These are phyloP conservation scores for Agrocybe praecox DNA, from an alignment of 768 basidiomycete genomes.

Conservation along the genomic window DNA sequence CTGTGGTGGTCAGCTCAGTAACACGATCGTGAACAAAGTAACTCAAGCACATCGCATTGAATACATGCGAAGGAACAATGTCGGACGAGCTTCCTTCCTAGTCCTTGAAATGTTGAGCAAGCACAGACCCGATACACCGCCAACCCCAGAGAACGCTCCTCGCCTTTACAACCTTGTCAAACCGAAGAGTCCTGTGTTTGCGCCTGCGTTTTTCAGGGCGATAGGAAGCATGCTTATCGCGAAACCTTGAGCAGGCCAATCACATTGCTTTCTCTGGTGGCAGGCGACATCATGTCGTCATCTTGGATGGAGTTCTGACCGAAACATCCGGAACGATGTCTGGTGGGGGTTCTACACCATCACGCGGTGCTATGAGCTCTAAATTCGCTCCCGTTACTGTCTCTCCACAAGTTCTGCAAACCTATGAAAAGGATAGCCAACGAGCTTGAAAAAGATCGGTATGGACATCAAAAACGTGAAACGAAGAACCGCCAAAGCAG, in stretches of 20 bases:
- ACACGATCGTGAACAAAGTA: conserved; percentile 92
- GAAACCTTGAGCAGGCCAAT: conserved; percentile 90
- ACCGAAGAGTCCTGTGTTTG: conserved; percentile 82
- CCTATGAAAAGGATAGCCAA: conserved; percentile 76
- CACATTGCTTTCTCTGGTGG: conserved; percentile 84
- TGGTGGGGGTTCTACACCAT: conserved; percentile 82
- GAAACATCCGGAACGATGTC: conserved; percentile 97
- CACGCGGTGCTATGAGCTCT: conserved; percentile 89
- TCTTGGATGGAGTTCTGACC: conserved; percentile 90
- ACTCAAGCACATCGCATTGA: conserved; percentile 91
- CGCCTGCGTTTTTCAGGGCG: conserved; percentile 89
- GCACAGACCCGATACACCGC: conserved; percentile 35
- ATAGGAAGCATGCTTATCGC: conserved; percentile 89
- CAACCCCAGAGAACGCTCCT: conserved; percentile 88
- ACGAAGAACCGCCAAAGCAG: conserved; percentile 75
- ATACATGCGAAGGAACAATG: conserved; percentile 84
- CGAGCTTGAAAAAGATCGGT: conserved; percentile 77
- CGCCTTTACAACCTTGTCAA: conserved; percentile 94
- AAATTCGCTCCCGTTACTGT: conserved; percentile 82
- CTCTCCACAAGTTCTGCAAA: conserved; percentile 72
- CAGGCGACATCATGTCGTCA: conserved; percentile 90
- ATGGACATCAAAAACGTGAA: conserved; percentile 82
- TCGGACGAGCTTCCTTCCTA: conserved; percentile 93
- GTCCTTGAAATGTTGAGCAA: conserved; percentile 79
- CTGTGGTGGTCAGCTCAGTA: conserved; percentile 76